These are phyloP conservation scores for Paramarasmius palmivorus DNA, from an alignment of 1,284 basidiomycete species.

Conservation along the genomic window DNA sequence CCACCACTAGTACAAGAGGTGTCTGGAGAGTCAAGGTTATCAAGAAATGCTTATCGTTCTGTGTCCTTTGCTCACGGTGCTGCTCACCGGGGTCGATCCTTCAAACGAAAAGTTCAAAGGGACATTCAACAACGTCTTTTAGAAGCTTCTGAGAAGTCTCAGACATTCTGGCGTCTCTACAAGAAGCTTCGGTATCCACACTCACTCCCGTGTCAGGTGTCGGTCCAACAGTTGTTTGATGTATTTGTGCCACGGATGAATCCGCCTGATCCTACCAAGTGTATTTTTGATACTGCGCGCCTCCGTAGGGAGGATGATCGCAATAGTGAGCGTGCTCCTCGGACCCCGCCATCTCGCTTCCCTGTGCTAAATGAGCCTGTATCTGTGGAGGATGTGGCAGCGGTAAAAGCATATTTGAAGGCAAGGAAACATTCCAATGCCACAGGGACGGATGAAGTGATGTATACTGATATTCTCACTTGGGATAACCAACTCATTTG, in stretches of 20 bases:
- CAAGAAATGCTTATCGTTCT: too few species aligned
- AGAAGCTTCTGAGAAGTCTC: not conserved
- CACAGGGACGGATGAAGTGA: not conserved
- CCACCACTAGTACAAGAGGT: too few species aligned
- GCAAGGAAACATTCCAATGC: not conserved
- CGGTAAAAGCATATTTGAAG: not conserved
- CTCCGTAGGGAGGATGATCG: not conserved
- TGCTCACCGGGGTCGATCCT: not conserved
- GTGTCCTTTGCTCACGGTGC: too few species aligned
- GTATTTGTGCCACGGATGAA: conserved; percentile 7
- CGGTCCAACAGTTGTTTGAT: not conserved
- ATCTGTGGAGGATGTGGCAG: not conserved
- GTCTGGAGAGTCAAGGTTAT: too few species aligned
- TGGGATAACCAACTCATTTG: conserved; percentile 8
- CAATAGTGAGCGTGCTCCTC: not conserved
- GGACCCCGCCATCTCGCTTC: not conserved
- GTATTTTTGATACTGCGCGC: not conserved
- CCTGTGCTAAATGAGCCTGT: not conserved
- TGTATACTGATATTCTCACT: not conserved
- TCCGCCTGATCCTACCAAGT: not conserved
- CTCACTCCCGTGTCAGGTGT: not conserved
- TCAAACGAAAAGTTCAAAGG: too few species aligned
- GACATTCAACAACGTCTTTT: not conserved
- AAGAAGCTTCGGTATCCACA: not conserved
- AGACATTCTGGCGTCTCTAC: conserved; percentile 7